Evolutionary conservation across 495 filamentous ascomycete genomes (phyloP), one percentile per base, ranked within the genome.

Genomic region (Penicillium coprophilum): DNA sequence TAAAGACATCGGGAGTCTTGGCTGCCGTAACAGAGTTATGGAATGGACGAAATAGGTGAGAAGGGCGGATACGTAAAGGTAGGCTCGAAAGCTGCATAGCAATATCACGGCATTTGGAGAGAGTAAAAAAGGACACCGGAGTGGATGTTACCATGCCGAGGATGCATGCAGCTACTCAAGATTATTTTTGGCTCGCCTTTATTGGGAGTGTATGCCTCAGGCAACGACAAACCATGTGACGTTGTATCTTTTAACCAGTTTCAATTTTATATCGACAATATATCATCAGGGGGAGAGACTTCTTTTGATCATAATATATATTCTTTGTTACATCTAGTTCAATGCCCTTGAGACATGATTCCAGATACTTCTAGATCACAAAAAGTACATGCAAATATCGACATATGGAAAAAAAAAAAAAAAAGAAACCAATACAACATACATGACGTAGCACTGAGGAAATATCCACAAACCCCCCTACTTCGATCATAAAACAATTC

Each of bases 1-100:
- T 54, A 53, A 70, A 71, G 32, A 77, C 62, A 34, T 63, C 59
- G n/a, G 55, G 54, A 1, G 52, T 62, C 45, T 63, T 67, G 49
- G 27, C 24, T 32, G 40, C 38, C 2, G 46, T 27, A 31, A 36
- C 7, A 23, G 65, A 34, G 54, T 50, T 43, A 34, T 59, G 65
- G 49, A 64, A 46, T 43, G 44, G 34, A 24, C 60, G 64, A 50
- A 55, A 38, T 19, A 53, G 55, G 41, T 62, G 60, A 41, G 46
- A 54, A 17, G 57, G 53, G 36, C 7, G 48, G 15, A 60, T 21
- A 39, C 49, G 55, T 34, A 46, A 52, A 53, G 55, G 52, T 61
- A 56, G 50, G 49, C 45, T 43, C 20, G 51, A 46, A 30, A 58
- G 53, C 61, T 68, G 71, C 71, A 74, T 76, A 45, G 46, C 61